Conservation (phyloP, 176 grass and related monocot species). For the Oryza rufipogon region DNA sequence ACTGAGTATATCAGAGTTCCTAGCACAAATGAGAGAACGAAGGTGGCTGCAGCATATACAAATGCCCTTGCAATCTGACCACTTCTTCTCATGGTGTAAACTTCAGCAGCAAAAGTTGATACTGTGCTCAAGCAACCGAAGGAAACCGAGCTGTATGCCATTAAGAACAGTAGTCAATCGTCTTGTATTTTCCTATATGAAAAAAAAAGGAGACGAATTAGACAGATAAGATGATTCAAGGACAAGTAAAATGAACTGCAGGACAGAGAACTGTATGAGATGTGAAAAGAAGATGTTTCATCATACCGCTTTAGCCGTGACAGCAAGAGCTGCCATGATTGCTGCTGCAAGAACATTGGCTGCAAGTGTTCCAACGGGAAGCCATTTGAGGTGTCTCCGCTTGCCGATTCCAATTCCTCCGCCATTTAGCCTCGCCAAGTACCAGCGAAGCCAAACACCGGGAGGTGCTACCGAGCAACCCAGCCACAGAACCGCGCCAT, state of each 20-base stretch:
- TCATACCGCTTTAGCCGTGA: conserved; percentile 70
- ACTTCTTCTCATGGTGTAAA: conserved; percentile 86
- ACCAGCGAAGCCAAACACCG: conserved; percentile 91
- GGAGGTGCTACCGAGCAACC: conserved; percentile 78
- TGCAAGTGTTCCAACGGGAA: conserved; percentile 80
- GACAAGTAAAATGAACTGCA: neutral
- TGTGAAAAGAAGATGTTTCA: neutral
- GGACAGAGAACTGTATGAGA: conserved; percentile 13
- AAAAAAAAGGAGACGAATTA: neutral
- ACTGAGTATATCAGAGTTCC: conserved; percentile 84
- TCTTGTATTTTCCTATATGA: conserved; percentile 70
- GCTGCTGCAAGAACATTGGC: conserved; percentile 88
- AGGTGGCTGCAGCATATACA: conserved; percentile 64
- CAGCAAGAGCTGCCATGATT: conserved; percentile 72
- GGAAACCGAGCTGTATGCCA: conserved; percentile 79
- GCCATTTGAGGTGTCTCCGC: conserved; percentile 65
- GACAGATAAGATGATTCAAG: neutral
- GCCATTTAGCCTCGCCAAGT: conserved; percentile 82
- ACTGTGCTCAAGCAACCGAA: conserved; percentile 94
- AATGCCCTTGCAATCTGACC: conserved; percentile 69
- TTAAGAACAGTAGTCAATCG: conserved; percentile 54
- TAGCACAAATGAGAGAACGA: conserved; percentile 69
- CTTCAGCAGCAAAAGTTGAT: conserved; percentile 92
- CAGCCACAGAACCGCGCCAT: conserved; percentile 69
- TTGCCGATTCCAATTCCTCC: conserved; percentile 76